phyloP scores from a whole-genome alignment of 306 rosid species.

The Vigna radiata region DNA sequence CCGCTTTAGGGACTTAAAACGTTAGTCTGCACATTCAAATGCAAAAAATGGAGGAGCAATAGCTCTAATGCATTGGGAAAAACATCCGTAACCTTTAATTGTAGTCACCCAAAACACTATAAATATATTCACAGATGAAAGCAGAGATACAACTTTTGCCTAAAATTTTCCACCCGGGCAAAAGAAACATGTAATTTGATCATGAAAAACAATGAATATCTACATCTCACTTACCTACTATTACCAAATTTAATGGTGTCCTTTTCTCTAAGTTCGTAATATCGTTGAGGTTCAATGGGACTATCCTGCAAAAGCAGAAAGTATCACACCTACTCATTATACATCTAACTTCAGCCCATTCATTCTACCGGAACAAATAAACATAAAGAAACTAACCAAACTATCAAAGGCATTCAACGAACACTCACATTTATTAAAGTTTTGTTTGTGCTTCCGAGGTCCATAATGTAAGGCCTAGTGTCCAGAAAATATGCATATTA shows the following conservation, averaged over 20 bases:
- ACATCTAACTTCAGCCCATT: constrained; percentile 28
- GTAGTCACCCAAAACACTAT: too few relatives aligned
- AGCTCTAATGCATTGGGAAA: too few relatives aligned
- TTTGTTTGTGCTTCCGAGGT: constrained; percentile 99
- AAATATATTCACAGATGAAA: background rate
- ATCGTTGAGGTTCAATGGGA: constrained; percentile 93
- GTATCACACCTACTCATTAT: constrained; percentile 28
- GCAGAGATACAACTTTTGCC: background rate
- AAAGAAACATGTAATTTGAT: constrained; percentile 28
- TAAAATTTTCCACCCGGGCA: constrained; percentile 5
- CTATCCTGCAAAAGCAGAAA: constrained; percentile 68
- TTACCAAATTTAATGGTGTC: constrained; percentile 96
- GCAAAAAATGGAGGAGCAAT: too few relatives aligned
- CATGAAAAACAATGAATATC: constrained; percentile 25
- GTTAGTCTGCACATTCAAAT: too few relatives aligned
- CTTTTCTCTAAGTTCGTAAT: constrained; percentile 86
- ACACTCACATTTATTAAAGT: constrained; percentile 85
- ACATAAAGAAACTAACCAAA: constrained; percentile 16
- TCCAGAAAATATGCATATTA: constrained; percentile 36
- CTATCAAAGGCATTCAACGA: constrained; percentile 27
- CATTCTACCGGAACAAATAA: constrained; percentile 29
- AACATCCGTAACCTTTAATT: too few relatives aligned
- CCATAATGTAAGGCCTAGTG: constrained; percentile 93
- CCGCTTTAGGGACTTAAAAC: too few relatives aligned
- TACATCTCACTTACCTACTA: constrained; percentile 72